Evolutionary conservation across 257 asterid genomes (phyloP).

Genomic region (Plantago major): DNA sequence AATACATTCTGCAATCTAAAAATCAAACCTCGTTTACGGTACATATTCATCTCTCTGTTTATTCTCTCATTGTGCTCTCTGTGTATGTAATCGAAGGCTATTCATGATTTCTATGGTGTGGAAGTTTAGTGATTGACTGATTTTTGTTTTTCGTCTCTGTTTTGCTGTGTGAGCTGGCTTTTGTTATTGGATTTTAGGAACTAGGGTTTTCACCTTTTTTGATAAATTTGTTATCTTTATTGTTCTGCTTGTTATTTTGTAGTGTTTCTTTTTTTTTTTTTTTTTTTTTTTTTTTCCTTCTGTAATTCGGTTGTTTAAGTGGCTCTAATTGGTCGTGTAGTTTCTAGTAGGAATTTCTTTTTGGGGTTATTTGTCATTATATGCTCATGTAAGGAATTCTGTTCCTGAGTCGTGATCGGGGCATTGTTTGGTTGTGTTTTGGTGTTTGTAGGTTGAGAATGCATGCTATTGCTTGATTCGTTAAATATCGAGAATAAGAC

Average conservation of each 20-base stretch:
- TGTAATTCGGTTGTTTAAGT: background rate
- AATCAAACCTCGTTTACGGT: background rate
- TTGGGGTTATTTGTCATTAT: background rate
- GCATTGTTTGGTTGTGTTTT: background rate
- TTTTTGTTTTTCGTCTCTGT: too few relatives aligned
- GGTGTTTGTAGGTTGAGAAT: slow-evolving; percentile 1
- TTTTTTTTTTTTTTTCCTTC: too few relatives aligned
- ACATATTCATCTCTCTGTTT: too few relatives aligned
- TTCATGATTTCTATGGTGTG: too few relatives aligned
- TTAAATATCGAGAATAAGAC: slow-evolving; percentile 19
- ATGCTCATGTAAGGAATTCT: background rate
- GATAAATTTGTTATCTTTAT: background rate
- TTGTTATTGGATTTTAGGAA: background rate
- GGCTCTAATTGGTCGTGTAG: background rate
- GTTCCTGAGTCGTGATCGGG: too few relatives aligned
- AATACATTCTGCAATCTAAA: background rate
- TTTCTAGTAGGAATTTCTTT: background rate
- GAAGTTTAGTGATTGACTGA: too few relatives aligned
- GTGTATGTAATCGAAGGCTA: background rate
- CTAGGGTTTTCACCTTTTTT: background rate
- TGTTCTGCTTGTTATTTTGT: background rate
- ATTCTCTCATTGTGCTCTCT: background rate
- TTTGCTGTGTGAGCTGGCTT: too few relatives aligned
- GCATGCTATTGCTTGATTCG: slow-evolving; percentile 22
- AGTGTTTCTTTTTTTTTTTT: too few relatives aligned